These are phyloP conservation scores for Colletotrichum ledebouriae DNA, from an alignment of 2,329 filamentous ascomycete genomes.

Conservation along the genomic window DNA sequence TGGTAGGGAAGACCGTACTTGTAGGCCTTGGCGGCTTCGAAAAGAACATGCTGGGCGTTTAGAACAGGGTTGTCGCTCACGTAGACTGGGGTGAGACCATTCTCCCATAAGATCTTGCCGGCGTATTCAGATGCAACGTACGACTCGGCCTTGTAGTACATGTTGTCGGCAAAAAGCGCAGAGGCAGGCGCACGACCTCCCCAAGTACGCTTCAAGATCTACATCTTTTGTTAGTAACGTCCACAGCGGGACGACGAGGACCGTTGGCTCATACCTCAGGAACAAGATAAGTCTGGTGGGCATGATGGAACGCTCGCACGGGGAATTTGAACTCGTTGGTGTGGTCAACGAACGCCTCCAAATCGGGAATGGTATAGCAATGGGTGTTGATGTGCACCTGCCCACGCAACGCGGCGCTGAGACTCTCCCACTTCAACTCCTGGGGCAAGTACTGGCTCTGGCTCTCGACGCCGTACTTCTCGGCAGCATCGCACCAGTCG, in stretches of 20 bases:
- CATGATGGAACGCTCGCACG: constrained; percentile 77
- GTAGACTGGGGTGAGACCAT: constrained; percentile 74
- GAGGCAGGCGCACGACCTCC: constrained; percentile 67
- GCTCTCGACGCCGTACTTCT: constrained; percentile 61
- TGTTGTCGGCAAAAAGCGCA: constrained; percentile 79
- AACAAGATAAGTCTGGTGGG: constrained; percentile 75
- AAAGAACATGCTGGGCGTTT: constrained; percentile 77
- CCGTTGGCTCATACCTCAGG: constrained; percentile 65
- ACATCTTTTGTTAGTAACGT: constrained; percentile 14
- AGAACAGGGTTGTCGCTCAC: constrained; percentile 80
- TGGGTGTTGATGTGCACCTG: constrained; percentile 79
- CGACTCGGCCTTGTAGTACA: constrained; percentile 79
- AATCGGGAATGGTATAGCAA: constrained; percentile 77
- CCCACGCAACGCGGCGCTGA: constrained; percentile 73
- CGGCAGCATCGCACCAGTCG: constrained; percentile 75
- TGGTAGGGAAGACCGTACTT: constrained; percentile 73
- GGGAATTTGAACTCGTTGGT: constrained; percentile 80
- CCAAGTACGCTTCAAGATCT: constrained; percentile 69
- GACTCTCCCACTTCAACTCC: constrained; percentile 73
- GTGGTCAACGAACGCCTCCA: constrained; percentile 78
- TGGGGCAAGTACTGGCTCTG: constrained; percentile 72
- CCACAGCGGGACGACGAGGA: not conserved
- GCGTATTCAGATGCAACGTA: constrained; percentile 75
- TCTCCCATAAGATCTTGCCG: constrained; percentile 75
- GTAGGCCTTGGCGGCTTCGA: constrained; percentile 72